Evolutionary conservation across 306 rosid species (phyloP).

Genomic region (Senna siamea): DNA sequence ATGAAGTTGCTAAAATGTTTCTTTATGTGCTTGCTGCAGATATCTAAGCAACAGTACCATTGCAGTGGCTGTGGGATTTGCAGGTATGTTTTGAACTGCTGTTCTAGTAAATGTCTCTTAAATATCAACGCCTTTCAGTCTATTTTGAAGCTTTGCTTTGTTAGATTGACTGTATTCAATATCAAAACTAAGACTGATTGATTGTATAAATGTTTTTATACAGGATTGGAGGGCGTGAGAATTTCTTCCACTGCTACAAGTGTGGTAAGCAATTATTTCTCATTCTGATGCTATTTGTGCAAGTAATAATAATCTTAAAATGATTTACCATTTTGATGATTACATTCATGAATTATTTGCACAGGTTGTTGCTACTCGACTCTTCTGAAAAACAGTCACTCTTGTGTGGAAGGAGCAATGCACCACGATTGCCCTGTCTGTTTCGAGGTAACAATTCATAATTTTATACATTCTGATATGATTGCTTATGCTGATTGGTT

Average conservation of each 20-base stretch:
- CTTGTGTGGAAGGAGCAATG: conserved; percentile 92
- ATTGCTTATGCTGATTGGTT: neutral
- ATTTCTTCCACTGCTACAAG: conserved; percentile 77
- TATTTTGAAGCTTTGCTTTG: neutral
- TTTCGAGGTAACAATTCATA: conserved; percentile 62
- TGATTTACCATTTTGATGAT: conserved; percentile 3
- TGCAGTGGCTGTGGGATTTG: conserved; percentile 91
- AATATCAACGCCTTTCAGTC: neutral
- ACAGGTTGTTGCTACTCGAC: conserved; percentile 79
- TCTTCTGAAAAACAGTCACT: conserved; percentile 69
- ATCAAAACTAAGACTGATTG: conserved; percentile 22
- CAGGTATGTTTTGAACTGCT: conserved; percentile 62
- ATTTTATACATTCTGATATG: conserved; percentile 13
- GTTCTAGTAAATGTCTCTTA: neutral
- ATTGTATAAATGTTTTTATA: conserved; percentile 23
- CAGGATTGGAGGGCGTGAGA: conserved; percentile 77
- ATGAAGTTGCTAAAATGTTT: neutral
- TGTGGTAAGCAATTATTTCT: conserved; percentile 61
- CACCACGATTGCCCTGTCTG: conserved; percentile 96
- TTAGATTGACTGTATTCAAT: neutral
- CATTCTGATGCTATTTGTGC: conserved; percentile 11
- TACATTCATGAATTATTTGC: conserved; percentile 2
- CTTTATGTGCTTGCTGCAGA: conserved; percentile 49
- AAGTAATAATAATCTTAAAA: conserved; percentile 1
- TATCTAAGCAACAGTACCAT: conserved; percentile 79